phyloP scores from a whole-genome alignment of 306 rosid genomes.

The Myrica gale region DNA sequence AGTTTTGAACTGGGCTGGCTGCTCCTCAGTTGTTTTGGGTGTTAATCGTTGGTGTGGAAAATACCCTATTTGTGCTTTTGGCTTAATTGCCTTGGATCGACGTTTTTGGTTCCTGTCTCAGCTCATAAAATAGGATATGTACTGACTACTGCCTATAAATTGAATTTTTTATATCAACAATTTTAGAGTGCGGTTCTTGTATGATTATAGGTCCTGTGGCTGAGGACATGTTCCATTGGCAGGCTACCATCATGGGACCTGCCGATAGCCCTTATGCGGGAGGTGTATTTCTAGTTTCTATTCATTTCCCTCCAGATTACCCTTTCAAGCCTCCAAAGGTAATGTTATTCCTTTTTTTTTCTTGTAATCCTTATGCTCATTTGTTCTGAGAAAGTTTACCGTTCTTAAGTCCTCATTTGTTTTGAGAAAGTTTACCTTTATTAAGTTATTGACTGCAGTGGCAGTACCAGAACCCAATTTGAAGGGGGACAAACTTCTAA shows the following conservation, averaged over 20 bases:
- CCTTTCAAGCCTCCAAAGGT: constrained; percentile 98
- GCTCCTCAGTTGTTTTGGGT: background rate
- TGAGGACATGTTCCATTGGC: constrained; percentile 97
- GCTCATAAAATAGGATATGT: background rate
- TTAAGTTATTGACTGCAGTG: background rate
- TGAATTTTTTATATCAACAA: background rate
- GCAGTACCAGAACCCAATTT: too few relatives aligned
- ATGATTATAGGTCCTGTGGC: constrained; percentile 71
- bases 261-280: constrained; percentile 81
- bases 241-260: constrained; percentile 91
- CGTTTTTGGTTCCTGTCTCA: background rate
- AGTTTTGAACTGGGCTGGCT: background rate
- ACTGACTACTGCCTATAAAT: background rate
- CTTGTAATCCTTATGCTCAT: background rate
- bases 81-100: background rate
- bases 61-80: background rate
- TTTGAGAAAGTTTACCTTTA: background rate
- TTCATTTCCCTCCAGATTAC: constrained; percentile 84
- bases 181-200: background rate
- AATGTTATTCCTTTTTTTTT: background rate
- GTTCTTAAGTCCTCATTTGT: too few relatives aligned
- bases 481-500: too few relatives aligned
- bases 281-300: constrained; percentile 78
- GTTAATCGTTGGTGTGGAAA: background rate
- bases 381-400: too few relatives aligned